Percentiles rank a stretch among this genome's conserved stretches.
phyloP scores from a whole-genome alignment of 257 asterid genomes.

The Lantana camara region DNA sequence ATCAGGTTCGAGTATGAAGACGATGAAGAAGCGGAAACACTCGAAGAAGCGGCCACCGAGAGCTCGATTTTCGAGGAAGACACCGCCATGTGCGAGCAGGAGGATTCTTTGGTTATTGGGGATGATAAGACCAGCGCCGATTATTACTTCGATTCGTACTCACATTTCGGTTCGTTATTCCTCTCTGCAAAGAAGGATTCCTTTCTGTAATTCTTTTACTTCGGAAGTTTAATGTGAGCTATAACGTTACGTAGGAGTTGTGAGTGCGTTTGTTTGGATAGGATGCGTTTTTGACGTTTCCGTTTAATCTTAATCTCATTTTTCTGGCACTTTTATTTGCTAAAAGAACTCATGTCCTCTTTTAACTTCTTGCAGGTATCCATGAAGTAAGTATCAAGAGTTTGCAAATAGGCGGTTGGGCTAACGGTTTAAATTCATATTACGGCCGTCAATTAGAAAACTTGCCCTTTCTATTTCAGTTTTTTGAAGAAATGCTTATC shows the following conservation, averaged over 20 bases:
- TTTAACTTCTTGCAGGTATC: slow-evolving; percentile 66
- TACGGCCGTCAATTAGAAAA: slow-evolving; percentile 13
- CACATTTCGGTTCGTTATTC: slow-evolving; percentile 68
- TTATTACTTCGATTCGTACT: slow-evolving; percentile 94
- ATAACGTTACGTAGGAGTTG: neutral
- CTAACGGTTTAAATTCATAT: slow-evolving; percentile 5
- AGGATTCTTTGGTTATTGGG: slow-evolving; percentile 37
- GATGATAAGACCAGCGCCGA: slow-evolving; percentile 92
- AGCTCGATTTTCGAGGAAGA: slow-evolving; percentile 72
- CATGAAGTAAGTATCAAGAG: slow-evolving; percentile 75
- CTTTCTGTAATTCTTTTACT: neutral
- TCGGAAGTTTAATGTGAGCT: neutral
- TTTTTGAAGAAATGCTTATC: neutral
- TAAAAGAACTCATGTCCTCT: slow-evolving; percentile 13
- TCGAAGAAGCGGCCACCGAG: slow-evolving; percentile 56
- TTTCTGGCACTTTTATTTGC: neutral
- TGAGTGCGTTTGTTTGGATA: neutral
- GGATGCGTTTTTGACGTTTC: neutral
- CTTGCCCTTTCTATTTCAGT: slow-evolving; percentile 6
- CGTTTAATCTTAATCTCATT: neutral
- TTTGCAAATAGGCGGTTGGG: slow-evolving; percentile 27
- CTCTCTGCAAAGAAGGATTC: neutral
- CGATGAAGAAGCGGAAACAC: slow-evolving; percentile 42
- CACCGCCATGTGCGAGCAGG: slow-evolving; percentile 65
- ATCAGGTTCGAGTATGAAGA: slow-evolving; percentile 42